A percentile compares a stretch with the other conserved stretches of the same genome.
Evolutionary conservation across 768 basidiomycete genomes (phyloP).

Genomic region (Sporobolomyces pararoseus): DNA sequence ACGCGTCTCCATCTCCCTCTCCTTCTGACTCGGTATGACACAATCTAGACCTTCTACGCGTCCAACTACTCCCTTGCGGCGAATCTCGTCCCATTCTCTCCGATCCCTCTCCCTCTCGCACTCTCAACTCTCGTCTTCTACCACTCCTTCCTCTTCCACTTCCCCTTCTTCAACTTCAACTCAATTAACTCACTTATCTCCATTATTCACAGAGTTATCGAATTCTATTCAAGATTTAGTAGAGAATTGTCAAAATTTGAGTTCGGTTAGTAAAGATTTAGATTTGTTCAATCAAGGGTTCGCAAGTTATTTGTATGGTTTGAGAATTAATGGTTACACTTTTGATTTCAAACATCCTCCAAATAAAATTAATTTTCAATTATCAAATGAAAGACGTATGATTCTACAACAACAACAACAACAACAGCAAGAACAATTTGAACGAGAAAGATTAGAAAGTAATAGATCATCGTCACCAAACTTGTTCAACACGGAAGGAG

Average conservation of each 20-base stretch:
- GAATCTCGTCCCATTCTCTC: constrained; percentile 29
- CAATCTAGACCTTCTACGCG: constrained; percentile 3
- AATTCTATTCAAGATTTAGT: constrained; percentile 36
- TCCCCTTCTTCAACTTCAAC: not conserved
- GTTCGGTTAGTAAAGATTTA: constrained; percentile 13
- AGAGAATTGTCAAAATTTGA: constrained; percentile 30
- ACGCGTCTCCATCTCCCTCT: not conserved
- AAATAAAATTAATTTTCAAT: constrained; percentile 36
- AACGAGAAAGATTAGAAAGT: too few relatives aligned
- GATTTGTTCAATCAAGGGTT: constrained; percentile 43
- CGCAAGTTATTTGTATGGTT: constrained; percentile 34
- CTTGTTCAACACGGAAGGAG: too few relatives aligned
- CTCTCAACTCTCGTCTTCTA: too few relatives aligned
- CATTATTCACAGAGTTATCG: constrained; percentile 38
- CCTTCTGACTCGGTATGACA: not conserved
- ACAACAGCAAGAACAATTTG: not conserved
- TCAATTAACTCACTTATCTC: constrained; percentile 29
- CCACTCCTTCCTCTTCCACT: too few relatives aligned
- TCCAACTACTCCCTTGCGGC: constrained; percentile 34
- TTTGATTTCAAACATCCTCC: constrained; percentile 34
- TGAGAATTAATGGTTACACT: constrained; percentile 42
- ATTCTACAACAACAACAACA: not conserved
- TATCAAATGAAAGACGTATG: constrained; percentile 8
- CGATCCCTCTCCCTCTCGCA: constrained; percentile 32
- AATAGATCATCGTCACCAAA: too few relatives aligned